phyloP scores from a whole-genome alignment of 2,329 filamentous ascomycete species.

The Davidsoniella neocaledoniae region DNA sequence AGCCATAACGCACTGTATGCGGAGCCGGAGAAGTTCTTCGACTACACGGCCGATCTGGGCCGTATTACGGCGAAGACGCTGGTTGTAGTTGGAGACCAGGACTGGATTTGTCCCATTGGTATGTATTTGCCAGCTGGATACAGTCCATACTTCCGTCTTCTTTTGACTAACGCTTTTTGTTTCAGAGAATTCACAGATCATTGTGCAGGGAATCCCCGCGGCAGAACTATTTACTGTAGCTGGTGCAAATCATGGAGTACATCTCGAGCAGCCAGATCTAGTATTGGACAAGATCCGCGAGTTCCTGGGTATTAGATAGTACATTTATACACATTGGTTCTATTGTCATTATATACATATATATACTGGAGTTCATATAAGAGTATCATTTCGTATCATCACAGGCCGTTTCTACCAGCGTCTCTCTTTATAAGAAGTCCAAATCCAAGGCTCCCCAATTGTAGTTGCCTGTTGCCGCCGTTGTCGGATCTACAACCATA shows the following conservation, averaged over 20 bases:
- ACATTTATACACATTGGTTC: too few species aligned
- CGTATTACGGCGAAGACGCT: slow-evolving; percentile 21
- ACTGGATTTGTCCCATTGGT: slow-evolving; percentile 25
- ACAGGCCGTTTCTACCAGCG: background rate
- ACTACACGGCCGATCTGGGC: slow-evolving; percentile 19
- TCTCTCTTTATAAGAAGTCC: background rate
- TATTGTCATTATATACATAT: background rate
- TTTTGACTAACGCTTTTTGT: background rate
- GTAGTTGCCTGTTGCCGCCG: background rate
- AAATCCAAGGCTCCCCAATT: slow-evolving; percentile 1
- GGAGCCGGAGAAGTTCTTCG: slow-evolving; percentile 22
- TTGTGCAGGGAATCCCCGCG: slow-evolving; percentile 14
- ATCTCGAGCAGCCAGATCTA: slow-evolving; percentile 20
- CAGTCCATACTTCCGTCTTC: background rate
- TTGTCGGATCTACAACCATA: background rate
- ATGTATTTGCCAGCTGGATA: slow-evolving; percentile 16
- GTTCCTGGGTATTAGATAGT: slow-evolving; percentile 5
- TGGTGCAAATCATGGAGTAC: slow-evolving; percentile 22
- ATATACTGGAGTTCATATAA: background rate
- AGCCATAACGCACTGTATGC: slow-evolving; percentile 23
- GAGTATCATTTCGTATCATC: background rate
- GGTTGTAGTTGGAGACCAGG: slow-evolving; percentile 22
- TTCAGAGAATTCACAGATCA: background rate
- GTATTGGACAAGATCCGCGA: slow-evolving; percentile 17
- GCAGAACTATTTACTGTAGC: slow-evolving; percentile 18